Evolutionary conservation across 1,139 yeast genomes (phyloP), one percentile per base, ranked within the genome.

Genomic region (Taiozyma sp.): DNA sequence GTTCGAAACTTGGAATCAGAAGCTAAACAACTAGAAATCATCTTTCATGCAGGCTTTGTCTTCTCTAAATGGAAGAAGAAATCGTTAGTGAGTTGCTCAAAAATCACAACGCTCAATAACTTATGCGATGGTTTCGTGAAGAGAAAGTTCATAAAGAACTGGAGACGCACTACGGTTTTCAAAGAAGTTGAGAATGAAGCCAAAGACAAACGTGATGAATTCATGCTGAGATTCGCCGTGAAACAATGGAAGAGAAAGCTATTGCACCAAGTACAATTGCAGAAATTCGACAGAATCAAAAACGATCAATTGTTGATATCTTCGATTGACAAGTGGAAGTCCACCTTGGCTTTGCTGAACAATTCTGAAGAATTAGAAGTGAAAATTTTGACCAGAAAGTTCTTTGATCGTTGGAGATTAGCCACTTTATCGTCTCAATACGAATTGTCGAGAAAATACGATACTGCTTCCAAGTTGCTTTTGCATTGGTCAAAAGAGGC

Each of bases 191-290:
- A 65, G 43, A 48, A 46, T 7, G 32, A 45, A 8, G 65, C 58
- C 1, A 30, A 43, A 0, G 12, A 19, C 0, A 54, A 44, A 8
- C 43, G 66, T 16, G 54, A 60, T 13, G 12, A 23, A 5, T 48
- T 60, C 30, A 40, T 65, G 16, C 39, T 56, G 28, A 47, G 46
- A 39, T 60, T 58, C 45, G 51, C 60, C 8, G 52, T 68, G 32
- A 47, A 53, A 4, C 55, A 56, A 16, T 69, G 71, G 69, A 44
- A 30, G 32, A 54, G 51, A 46, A 56, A 64, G 41, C 58, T 63
- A 27, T 22, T 52, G 10, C 60, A 63, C 29, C 56, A 51, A 3
- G 48, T 55, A 4, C 58, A 52, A 38, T 49, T 57, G 7, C 49
- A 58, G 27, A 47, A 51, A 2, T 57, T 60, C 13, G 16, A 45